A percentile compares a stretch with the other conserved stretches of the same genome.
Evolutionary conservation across 78 protist genomes (phyloP).

Genomic region (Mantamonas sphyraenae): DNA sequence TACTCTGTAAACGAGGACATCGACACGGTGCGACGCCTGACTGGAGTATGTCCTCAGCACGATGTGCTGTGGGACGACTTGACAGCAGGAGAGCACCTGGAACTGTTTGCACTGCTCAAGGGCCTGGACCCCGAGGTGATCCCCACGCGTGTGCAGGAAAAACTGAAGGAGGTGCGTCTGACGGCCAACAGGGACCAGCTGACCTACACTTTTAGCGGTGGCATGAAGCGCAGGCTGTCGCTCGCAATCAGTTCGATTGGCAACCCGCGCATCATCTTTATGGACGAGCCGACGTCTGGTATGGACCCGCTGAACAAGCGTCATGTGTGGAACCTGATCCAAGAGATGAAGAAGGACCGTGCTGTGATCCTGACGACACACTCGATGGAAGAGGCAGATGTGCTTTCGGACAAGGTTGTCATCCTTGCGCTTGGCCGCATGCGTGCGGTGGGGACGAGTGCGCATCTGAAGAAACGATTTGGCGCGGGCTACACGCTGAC

Average conservation of each 20-base stretch:
- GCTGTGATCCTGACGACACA: conserved; percentile 80
- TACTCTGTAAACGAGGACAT: background rate
- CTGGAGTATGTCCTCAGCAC: background rate
- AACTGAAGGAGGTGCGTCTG: background rate
- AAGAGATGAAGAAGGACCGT: conserved; percentile 17
- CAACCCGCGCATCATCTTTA: conserved; percentile 47
- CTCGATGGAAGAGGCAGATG: conserved; percentile 79
- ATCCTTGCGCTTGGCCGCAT: conserved; percentile 43
- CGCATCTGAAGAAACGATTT: conserved; percentile 41
- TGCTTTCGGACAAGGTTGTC: conserved; percentile 50
- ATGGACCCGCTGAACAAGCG: conserved; percentile 67
- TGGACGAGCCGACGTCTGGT: conserved; percentile 77
- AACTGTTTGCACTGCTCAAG: conserved; percentile 32
- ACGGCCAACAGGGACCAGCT: too few relatives aligned
- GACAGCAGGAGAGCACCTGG: conserved; percentile 40
- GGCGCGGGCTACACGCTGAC: conserved; percentile 47
- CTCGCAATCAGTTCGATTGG: conserved; percentile 73
- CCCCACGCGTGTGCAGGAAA: background rate
- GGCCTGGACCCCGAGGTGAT: too few relatives aligned
- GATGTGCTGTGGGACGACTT: conserved; percentile 39
- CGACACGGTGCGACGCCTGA: background rate
- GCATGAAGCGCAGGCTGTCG: conserved; percentile 76
- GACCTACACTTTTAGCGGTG: too few relatives aligned
- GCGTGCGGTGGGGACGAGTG: conserved; percentile 30
- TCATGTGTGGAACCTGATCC: conserved; percentile 65